Conservation (phyloP, 768 basidiomycete genomes). For the Gymnopilus junonius region DNA sequence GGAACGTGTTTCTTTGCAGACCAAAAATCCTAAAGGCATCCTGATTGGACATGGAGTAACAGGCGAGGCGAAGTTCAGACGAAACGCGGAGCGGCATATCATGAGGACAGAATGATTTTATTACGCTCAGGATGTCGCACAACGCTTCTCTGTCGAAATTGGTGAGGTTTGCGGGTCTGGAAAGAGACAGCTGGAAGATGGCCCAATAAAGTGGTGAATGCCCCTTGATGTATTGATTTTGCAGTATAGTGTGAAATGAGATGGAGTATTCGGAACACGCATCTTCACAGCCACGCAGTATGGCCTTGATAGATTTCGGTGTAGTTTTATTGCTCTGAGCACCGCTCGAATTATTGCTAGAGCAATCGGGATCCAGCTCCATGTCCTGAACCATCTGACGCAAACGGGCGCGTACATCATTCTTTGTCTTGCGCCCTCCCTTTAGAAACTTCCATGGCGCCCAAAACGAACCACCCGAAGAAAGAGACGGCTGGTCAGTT, state of each 20-base stretch:
- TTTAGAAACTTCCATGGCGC: too few species aligned
- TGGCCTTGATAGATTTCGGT: too few species aligned
- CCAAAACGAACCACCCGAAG: too few species aligned
- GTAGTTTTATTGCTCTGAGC: too few species aligned
- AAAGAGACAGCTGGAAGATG: conserved; percentile 53
- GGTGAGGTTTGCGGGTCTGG: not conserved
- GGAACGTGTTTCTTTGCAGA: not conserved
- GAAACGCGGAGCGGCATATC: not conserved
- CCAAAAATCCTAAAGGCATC: not conserved
- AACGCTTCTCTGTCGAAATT: too few species aligned
- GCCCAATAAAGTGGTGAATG: conserved; percentile 76
- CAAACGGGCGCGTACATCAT: not conserved
- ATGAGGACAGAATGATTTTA: not conserved
- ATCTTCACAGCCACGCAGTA: too few species aligned
- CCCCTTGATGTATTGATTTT: conserved; percentile 64
- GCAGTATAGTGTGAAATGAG: conserved; percentile 55
- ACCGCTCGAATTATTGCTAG: too few species aligned
- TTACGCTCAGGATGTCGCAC: too few species aligned
- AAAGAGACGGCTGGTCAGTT: too few species aligned
- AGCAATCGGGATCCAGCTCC: not conserved
- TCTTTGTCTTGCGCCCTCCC: too few species aligned
- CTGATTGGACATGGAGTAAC: not conserved
- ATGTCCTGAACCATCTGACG: not conserved
- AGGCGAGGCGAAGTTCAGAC: not conserved
- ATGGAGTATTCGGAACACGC: conserved; percentile 48